A percentile compares a stretch with the other conserved stretches of the same genome.
Evolutionary conservation across 1,284 basidiomycete genomes (phyloP).

Genomic region (Earliella scabrosa): DNA sequence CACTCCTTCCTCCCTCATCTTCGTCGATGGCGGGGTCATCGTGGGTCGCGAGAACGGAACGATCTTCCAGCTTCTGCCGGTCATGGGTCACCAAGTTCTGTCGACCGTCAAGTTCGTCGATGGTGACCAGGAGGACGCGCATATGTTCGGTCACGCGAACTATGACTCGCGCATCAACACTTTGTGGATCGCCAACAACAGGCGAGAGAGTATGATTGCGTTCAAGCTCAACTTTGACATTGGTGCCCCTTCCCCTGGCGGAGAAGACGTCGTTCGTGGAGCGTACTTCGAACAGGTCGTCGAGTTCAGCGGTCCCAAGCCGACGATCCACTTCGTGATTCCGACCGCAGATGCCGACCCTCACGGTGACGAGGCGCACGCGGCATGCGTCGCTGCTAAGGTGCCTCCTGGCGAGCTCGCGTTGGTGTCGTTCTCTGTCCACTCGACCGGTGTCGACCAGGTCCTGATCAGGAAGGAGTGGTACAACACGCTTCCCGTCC

Average conservation of each 20-base stretch:
- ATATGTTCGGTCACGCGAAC: conserved; percentile 84
- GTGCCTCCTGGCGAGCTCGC: conserved; percentile 75
- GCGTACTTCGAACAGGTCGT: conserved; percentile 77
- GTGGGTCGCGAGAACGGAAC: conserved; percentile 82
- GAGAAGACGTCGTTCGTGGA: conserved; percentile 58
- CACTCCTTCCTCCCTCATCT: conserved; percentile 75
- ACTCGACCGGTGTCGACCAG: conserved; percentile 82
- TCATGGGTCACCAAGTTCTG: conserved; percentile 68
- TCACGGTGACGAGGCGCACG: conserved; percentile 76
- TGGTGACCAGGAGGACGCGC: conserved; percentile 64
- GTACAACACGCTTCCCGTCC: conserved; percentile 76
- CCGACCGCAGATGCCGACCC: conserved; percentile 80
- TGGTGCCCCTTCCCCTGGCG: conserved; percentile 50
- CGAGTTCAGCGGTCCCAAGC: conserved; percentile 81
- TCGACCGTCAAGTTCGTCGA: conserved; percentile 82
- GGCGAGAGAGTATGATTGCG: conserved; percentile 80
- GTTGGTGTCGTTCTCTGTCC: conserved; percentile 81
- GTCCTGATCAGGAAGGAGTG: conserved; percentile 82
- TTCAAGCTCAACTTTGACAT: conserved; percentile 73
- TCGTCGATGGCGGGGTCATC: conserved; percentile 79
- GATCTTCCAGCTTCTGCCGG: conserved; percentile 74
- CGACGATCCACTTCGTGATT: conserved; percentile 85
- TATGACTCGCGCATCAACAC: conserved; percentile 83
- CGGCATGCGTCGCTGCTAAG: conserved; percentile 80
- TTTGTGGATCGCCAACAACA: conserved; percentile 82